Evolutionary conservation across 2,329 filamentous ascomycete species (phyloP).

Genomic region (Chrysoporthe cubensis): DNA sequence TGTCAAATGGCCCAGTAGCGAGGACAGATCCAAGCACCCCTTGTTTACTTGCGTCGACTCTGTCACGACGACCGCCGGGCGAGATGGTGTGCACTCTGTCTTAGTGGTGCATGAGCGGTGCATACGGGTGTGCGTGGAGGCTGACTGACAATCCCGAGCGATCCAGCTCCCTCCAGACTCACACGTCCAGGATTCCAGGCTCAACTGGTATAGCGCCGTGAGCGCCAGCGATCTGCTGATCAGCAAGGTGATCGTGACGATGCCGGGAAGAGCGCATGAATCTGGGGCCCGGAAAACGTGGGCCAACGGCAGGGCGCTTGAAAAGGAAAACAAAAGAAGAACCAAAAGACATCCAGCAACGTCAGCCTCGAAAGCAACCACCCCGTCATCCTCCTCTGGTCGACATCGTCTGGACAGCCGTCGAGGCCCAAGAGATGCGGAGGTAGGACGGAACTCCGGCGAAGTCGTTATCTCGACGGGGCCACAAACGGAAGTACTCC

Average conservation of each 20-base stretch:
- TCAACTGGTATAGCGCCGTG: conserved; percentile 3
- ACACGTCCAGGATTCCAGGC: conserved; percentile 6
- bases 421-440: background rate
- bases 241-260: background rate
- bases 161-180: conserved; percentile 16
- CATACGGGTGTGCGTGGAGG: conserved; percentile 24
- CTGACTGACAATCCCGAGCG: conserved; percentile 25
- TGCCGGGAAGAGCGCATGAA: conserved; percentile 4
- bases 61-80: background rate
- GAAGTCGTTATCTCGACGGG: background rate
- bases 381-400: background rate
- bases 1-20: conserved; percentile 6
- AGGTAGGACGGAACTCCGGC: background rate
- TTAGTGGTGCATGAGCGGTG: conserved; percentile 25
- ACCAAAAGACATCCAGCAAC: background rate
- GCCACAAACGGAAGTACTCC: background rate
- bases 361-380: background rate
- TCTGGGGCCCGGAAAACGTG: conserved; percentile 7
- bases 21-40: background rate
- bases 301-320: conserved; percentile 6
- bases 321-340: background rate
- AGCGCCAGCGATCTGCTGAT: conserved; percentile 1
- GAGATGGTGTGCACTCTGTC: conserved; percentile 20
- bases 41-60: conserved; percentile 5
- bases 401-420: no score